Evolutionary conservation across 805 yeast species (phyloP).

Genomic region (Hanseniaspora meyeri): DNA sequence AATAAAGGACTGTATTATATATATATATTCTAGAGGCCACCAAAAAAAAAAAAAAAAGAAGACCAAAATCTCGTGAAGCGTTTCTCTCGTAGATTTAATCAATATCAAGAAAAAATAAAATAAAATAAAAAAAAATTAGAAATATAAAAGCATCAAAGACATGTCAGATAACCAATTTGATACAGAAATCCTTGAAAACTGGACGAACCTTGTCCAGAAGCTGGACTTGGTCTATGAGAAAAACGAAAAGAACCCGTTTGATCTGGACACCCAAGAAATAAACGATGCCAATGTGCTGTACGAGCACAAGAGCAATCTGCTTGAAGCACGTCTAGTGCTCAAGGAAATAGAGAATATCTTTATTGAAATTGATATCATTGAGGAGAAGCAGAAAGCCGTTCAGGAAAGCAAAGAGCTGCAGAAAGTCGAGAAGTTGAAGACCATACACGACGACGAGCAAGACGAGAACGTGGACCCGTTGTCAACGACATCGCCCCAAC

Average conservation of each 20-base stretch:
- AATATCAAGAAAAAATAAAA: background rate
- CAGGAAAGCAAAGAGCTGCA: background rate
- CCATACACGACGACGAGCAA: background rate
- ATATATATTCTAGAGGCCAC: too few species aligned
- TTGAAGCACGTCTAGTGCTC: background rate
- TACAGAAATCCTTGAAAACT: background rate
- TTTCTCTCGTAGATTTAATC: background rate
- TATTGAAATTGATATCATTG: constrained; percentile 5
- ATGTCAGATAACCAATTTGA: background rate
- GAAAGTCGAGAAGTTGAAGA: background rate
- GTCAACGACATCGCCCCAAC: too few species aligned
- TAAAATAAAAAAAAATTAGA: too few species aligned
- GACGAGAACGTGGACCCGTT: background rate
- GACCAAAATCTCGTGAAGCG: background rate
- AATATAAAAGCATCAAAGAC: too few species aligned
- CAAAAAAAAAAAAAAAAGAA: background rate
- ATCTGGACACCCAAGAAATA: background rate
- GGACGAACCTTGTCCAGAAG: background rate
- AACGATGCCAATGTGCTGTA: background rate
- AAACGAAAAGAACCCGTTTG: background rate
- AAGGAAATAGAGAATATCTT: constrained; percentile 5
- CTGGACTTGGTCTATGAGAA: background rate
- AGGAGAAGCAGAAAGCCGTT: constrained; percentile 3
- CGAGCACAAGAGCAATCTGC: constrained; percentile 1
- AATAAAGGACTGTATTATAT: too few species aligned